A percentile compares a stretch with the other conserved stretches of the same genome.
These are phyloP conservation scores for Chlorencoelia australis DNA, from an alignment of 2,329 filamentous ascomycete genomes.

Conservation along the genomic window DNA sequence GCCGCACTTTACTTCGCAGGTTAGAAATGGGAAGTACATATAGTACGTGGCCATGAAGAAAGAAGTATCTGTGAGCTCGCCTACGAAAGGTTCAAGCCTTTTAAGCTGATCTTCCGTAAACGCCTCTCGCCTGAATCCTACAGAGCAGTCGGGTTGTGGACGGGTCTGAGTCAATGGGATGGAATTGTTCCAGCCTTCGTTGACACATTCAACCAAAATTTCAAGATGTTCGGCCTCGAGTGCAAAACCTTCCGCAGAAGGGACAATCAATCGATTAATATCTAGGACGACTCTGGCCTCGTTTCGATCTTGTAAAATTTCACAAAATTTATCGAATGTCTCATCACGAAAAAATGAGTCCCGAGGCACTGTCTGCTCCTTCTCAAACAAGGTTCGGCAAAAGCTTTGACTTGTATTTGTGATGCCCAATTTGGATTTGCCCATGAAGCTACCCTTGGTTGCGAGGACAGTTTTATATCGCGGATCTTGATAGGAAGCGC, in stretches of 20 bases:
- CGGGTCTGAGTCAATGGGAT: slow-evolving; percentile 26
- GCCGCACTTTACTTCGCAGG: slow-evolving; percentile 38
- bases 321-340: slow-evolving; percentile 29
- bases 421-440: neutral
- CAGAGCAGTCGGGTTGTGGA: slow-evolving; percentile 36
- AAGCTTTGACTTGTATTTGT: neutral
- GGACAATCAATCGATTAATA: slow-evolving; percentile 30
- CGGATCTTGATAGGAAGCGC: slow-evolving; percentile 27
- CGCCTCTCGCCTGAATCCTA: slow-evolving; percentile 31
- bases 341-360: slow-evolving; percentile 19
- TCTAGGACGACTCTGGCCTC: slow-evolving; percentile 25
- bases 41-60: slow-evolving; percentile 32
- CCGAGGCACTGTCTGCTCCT: neutral
- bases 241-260: slow-evolving; percentile 4
- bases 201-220: slow-evolving; percentile 31
- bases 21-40: slow-evolving; percentile 41
- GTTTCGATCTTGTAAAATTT: slow-evolving; percentile 27
- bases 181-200: slow-evolving; percentile 33
- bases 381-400: neutral
- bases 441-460: slow-evolving; percentile 1
- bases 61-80: slow-evolving; percentile 8
- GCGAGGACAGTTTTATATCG: slow-evolving; percentile 31
- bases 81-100: slow-evolving; percentile 29
- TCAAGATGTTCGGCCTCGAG: slow-evolving; percentile 20
- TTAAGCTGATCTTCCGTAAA: slow-evolving; percentile 34